Evolutionary conservation across 2,329 filamentous ascomycete species (phyloP).

Genomic region (Aureobasidium zeae): DNA sequence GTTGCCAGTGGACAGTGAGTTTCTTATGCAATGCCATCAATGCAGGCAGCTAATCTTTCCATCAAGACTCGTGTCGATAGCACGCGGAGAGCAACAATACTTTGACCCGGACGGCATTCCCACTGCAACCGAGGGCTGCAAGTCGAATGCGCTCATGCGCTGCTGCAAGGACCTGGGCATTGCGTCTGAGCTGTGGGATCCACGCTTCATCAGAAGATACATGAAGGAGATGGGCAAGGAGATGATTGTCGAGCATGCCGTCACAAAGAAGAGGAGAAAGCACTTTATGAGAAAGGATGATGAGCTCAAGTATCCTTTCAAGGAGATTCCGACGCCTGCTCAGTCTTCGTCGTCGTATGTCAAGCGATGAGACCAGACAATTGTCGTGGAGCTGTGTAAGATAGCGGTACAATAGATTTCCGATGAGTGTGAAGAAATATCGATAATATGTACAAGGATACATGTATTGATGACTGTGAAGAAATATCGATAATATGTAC

Average conservation of each 20-base stretch:
- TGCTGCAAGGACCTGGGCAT: slow-evolving; percentile 98
- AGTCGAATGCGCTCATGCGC: slow-evolving; percentile 93
- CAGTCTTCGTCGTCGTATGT: too few relatives aligned
- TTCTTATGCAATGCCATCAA: neutral
- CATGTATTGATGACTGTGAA: too few relatives aligned
- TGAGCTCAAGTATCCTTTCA: slow-evolving; percentile 56
- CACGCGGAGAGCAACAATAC: slow-evolving; percentile 89
- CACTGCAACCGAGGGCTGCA: slow-evolving; percentile 91
- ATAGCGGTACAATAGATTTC: too few relatives aligned
- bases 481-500: too few relatives aligned
- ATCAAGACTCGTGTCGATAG: slow-evolving; percentile 74
- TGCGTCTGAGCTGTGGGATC: slow-evolving; percentile 93
- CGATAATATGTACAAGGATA: too few relatives aligned
- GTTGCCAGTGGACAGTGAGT: slow-evolving; percentile 76
- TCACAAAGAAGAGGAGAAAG: slow-evolving; percentile 81
- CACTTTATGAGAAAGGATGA: slow-evolving; percentile 82
- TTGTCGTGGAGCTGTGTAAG: too few relatives aligned
- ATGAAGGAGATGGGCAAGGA: slow-evolving; percentile 66
- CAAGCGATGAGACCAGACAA: too few relatives aligned
- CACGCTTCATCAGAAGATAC: slow-evolving; percentile 76
- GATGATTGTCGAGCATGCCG: slow-evolving; percentile 79
- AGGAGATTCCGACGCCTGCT: slow-evolving; percentile 32
- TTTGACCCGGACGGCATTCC: slow-evolving; percentile 85
- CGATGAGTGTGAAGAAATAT: too few relatives aligned
- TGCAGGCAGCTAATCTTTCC: neutral